Conservation (phyloP, 352 stramenopile species). For the Globisporangium alternatum region DNA sequence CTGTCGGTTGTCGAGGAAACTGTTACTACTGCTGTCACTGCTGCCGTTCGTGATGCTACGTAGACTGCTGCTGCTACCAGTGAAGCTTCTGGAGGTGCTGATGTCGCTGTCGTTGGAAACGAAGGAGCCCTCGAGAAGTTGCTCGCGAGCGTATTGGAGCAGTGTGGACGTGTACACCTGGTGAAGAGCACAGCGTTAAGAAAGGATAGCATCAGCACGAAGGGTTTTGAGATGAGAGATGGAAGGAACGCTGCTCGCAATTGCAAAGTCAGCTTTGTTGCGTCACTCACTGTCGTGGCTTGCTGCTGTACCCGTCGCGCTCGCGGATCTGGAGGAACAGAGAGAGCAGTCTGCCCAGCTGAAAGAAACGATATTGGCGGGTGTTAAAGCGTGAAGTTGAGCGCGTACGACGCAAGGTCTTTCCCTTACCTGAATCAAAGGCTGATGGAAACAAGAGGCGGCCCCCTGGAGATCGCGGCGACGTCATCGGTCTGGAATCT, state of each 20-base stretch:
- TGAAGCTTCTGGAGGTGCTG: slow-evolving; percentile 7
- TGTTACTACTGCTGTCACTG: slow-evolving; percentile 4
- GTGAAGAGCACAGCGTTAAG: neutral
- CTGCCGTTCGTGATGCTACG: neutral
- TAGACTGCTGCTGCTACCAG: neutral
- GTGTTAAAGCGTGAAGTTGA: neutral
- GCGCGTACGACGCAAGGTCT: neutral
- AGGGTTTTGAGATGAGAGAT: neutral
- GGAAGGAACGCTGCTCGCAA: neutral
- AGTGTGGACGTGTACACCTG: slow-evolving; percentile 33
- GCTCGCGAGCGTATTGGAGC: slow-evolving; percentile 29
- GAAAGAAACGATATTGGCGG: neutral
- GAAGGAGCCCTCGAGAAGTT: slow-evolving; percentile 26
- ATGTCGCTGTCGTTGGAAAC: slow-evolving; percentile 6
- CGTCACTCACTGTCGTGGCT: slow-evolving; percentile 11
- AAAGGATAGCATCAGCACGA: neutral
- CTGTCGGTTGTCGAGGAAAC: neutral
- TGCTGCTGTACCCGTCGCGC: slow-evolving; percentile 23
- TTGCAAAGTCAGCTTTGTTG: neutral
- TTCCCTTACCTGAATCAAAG: slow-evolving; percentile 25
- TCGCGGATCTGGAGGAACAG: slow-evolving; percentile 26
- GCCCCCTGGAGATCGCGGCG: slow-evolving; percentile 16
- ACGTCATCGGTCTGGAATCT: slow-evolving; percentile 13
- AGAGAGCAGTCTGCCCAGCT: slow-evolving; percentile 27
- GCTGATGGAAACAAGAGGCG: slow-evolving; percentile 24